These are phyloP conservation scores for Wilcoxina mikolae DNA, from an alignment of 495 filamentous ascomycete genomes.

Conservation along the genomic window DNA sequence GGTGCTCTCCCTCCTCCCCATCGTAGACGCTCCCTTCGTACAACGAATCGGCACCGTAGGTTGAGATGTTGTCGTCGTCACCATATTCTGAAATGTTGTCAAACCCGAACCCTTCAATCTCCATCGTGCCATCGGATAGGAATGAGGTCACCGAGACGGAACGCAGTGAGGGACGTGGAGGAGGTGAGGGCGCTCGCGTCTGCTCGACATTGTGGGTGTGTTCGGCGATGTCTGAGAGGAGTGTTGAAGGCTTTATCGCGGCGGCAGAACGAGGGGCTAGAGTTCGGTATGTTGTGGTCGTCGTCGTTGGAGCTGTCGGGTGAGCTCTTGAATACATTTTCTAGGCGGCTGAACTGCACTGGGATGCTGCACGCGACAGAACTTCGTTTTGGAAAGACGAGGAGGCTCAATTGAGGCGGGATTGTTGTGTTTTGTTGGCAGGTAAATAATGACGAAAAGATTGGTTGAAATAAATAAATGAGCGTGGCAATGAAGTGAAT, in stretches of 20 bases:
- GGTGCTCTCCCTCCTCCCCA: conserved; percentile 9
- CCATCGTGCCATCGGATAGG: conserved; percentile 26
- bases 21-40: conserved; percentile 27
- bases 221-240: conserved; percentile 27
- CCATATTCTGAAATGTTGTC: conserved; percentile 24
- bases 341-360: not conserved
- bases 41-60: conserved; percentile 11
- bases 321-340: not conserved
- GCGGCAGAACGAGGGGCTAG: conserved; percentile 16
- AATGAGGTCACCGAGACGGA: conserved; percentile 26
- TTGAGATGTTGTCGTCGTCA: conserved; percentile 8
- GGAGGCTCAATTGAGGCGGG: too few relatives aligned
- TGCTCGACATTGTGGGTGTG: conserved; percentile 11
- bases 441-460: too few relatives aligned
- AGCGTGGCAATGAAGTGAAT: too few relatives aligned
- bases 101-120: conserved; percentile 28
- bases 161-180: conserved; percentile 9
- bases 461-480: too few relatives aligned
- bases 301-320: not conserved
- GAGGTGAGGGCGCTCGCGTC: conserved; percentile 17
- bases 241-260: conserved; percentile 11
- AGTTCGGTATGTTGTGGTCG: not conserved
- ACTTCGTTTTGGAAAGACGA: too few relatives aligned
- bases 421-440: too few relatives aligned
- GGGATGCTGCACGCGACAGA: too few relatives aligned